phyloP scores from a whole-genome alignment of 345 rosid genomes.

The Gossypium stocksii region DNA sequence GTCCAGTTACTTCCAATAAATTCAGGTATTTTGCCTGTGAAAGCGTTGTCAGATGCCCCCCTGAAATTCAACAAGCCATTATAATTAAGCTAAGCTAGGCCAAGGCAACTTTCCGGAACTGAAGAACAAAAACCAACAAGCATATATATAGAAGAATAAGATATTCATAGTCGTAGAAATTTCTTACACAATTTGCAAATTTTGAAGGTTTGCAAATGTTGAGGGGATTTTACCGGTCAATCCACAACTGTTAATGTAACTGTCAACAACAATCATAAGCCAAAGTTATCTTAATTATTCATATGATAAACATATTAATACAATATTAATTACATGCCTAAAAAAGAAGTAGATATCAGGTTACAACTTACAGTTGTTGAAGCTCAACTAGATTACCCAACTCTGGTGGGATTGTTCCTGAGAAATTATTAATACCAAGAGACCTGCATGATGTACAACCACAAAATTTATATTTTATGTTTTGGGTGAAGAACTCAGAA shows the following conservation, averaged over 20 bases:
- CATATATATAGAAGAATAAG: neutral
- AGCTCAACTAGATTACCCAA: neutral
- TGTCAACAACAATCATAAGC: slow-evolving; percentile 20
- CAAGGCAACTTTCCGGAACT: too few relatives aligned
- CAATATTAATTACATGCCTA: neutral
- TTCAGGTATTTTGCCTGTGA: slow-evolving; percentile 34
- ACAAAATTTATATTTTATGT: too few relatives aligned
- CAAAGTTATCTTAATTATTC: neutral
- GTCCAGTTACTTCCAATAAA: slow-evolving; percentile 37
- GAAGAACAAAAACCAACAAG: too few relatives aligned
- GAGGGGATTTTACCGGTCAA: slow-evolving; percentile 53
- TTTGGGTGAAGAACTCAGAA: neutral
- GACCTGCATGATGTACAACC: neutral
- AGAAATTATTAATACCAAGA: neutral
- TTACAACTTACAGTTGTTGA: slow-evolving; percentile 8
- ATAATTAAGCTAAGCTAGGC: too few relatives aligned
- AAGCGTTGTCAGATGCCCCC: slow-evolving; percentile 27
- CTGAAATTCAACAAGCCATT: slow-evolving; percentile 17
- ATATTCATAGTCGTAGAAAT: too few relatives aligned
- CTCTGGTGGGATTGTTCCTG: slow-evolving; percentile 10
- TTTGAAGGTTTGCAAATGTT: slow-evolving; percentile 44
- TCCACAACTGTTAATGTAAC: slow-evolving; percentile 53
- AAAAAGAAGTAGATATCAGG: neutral
- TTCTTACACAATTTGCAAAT: slow-evolving; percentile 57
- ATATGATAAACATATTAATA: neutral